Conservation (phyloP, 805 yeast species). For the Kurtzmaniella fragi region DNA sequence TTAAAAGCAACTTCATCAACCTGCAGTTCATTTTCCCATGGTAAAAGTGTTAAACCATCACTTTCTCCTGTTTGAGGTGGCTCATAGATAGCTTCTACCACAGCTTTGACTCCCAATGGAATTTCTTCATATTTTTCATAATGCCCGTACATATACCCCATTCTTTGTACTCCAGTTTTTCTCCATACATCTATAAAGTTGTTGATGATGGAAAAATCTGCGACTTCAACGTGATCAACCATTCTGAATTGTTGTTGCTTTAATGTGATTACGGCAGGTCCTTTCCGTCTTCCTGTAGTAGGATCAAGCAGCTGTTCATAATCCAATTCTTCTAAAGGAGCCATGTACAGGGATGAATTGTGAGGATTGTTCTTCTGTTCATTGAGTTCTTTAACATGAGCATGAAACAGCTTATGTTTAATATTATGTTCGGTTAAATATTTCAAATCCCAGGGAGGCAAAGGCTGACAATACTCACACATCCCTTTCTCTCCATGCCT, state of each 20-base stretch:
- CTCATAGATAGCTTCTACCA: constrained; percentile 90
- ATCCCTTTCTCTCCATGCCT: constrained; percentile 89
- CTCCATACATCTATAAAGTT: constrained; percentile 92
- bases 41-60: constrained; percentile 69
- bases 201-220: constrained; percentile 67
- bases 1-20: constrained; percentile 50
- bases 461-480: constrained; percentile 96
- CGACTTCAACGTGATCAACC: constrained; percentile 97
- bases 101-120: constrained; percentile 91
- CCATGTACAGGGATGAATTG: constrained; percentile 57
- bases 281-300: constrained; percentile 29
- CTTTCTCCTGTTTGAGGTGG: constrained; percentile 83
- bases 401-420: constrained; percentile 85
- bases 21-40: constrained; percentile 50
- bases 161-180: constrained; percentile 76
- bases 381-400: constrained; percentile 70
- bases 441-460: constrained; percentile 89
- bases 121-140: constrained; percentile 75
- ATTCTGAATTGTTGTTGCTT: constrained; percentile 87
- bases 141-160: constrained; percentile 79
- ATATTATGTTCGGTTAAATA: constrained; percentile 72
- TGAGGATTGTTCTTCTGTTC: constrained; percentile 59
- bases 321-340: constrained; percentile 72
- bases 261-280: constrained; percentile 90
- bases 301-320: constrained; percentile 59